Percentiles rank a stretch among this genome's conserved stretches.
phyloP scores from a whole-genome alignment of 148 eudicot species.

The Fagopyrum esculentum region DNA sequence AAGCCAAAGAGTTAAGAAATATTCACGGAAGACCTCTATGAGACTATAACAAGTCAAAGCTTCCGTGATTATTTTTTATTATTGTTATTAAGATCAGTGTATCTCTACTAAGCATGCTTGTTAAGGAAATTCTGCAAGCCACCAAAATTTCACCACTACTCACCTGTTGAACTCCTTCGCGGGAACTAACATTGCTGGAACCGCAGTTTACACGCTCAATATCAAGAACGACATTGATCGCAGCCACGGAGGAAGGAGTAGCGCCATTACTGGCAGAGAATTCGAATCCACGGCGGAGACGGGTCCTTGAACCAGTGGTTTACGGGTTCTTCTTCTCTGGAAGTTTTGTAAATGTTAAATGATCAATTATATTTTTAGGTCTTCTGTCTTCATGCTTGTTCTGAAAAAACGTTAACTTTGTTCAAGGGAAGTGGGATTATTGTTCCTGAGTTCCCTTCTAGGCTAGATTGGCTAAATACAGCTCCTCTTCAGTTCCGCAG shows the following conservation, averaged over 20 bases:
- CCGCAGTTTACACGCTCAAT: constrained; percentile 26
- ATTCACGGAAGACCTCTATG: neutral
- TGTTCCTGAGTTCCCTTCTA: constrained; percentile 91
- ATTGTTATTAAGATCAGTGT: neutral
- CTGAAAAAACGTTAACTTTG: constrained; percentile 13
- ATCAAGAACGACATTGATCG: constrained; percentile 51
- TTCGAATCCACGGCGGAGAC: constrained; percentile 7
- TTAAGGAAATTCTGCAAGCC: neutral
- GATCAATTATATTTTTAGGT: no score
- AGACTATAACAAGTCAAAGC: neutral
- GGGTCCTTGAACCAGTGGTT: neutral
- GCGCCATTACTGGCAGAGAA: constrained; percentile 15
- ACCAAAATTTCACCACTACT: constrained; percentile 2
- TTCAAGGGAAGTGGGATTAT: constrained; percentile 49
- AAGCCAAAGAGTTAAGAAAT: neutral
- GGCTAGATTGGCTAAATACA: constrained; percentile 86
- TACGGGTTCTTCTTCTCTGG: neutral
- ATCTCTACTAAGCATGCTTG: neutral
- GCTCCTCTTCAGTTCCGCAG: constrained; percentile 55
- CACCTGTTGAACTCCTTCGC: constrained; percentile 26
- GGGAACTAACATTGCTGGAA: constrained; percentile 21
- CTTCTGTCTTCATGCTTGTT: neutral
- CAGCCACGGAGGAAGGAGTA: constrained; percentile 16
- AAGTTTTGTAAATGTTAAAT: neutral
- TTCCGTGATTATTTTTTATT: neutral